Conservation (phyloP, 441 rosid genomes). For the Lepidium campestre region DNA sequence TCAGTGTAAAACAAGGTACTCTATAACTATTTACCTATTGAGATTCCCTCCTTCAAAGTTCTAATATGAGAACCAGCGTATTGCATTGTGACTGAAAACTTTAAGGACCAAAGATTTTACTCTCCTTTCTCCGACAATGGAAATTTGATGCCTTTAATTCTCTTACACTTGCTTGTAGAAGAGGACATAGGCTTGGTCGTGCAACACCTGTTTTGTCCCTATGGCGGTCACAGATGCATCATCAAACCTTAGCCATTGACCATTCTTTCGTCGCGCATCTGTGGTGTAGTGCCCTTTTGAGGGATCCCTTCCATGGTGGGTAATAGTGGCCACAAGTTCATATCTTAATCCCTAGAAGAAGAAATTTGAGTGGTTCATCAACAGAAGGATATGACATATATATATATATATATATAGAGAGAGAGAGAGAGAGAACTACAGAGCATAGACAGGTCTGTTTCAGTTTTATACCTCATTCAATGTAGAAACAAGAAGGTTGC, state of each 20-base stretch:
- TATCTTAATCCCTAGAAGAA: constrained; percentile 66
- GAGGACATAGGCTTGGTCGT: constrained; percentile 91
- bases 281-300: constrained; percentile 94
- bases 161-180: constrained; percentile 76
- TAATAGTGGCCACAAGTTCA: constrained; percentile 84
- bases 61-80: constrained; percentile 8
- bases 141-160: background rate
- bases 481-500: constrained; percentile 63
- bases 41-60: constrained; percentile 15
- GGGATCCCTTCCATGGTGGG: constrained; percentile 93
- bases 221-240: constrained; percentile 79
- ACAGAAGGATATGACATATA: background rate
- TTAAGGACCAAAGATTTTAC: background rate
- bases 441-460: background rate
- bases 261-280: constrained; percentile 58
- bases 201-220: constrained; percentile 62
- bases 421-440: background rate
- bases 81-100: constrained; percentile 3
- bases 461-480: constrained; percentile 46
- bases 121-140: constrained; percentile 1
- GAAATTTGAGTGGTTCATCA: background rate
- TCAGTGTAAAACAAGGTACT: constrained; percentile 21
- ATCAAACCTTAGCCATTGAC: constrained; percentile 86
- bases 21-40: constrained; percentile 29
- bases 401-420: no score